A percentile compares a stretch with the other conserved stretches of the same genome.
These are phyloP conservation scores for Podila epicladia DNA, from an alignment of 192 early-diverging fungal species.

Conservation along the genomic window DNA sequence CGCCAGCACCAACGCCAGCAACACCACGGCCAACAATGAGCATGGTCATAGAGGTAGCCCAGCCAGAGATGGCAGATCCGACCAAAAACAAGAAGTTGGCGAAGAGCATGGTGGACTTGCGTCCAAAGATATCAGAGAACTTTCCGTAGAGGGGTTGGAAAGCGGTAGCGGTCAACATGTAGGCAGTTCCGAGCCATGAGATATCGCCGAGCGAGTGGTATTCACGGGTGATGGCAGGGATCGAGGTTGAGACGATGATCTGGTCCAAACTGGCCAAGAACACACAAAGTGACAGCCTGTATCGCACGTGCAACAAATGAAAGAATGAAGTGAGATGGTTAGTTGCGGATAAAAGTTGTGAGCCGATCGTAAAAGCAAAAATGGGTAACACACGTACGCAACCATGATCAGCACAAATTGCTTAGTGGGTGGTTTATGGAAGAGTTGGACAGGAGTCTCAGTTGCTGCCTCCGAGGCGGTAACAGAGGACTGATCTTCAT, in stretches of 20 bases:
- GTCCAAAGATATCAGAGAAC: constrained; percentile 86
- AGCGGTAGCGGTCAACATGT: constrained; percentile 78
- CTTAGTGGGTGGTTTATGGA: constrained; percentile 38
- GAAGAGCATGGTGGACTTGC: constrained; percentile 64
- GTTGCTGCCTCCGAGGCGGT: constrained; percentile 17
- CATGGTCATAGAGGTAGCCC: constrained; percentile 69
- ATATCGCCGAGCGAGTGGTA: constrained; percentile 65
- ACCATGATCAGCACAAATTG: constrained; percentile 47
- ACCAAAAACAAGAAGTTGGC: constrained; percentile 64
- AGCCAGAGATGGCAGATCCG: constrained; percentile 62
- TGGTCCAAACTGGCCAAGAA: constrained; percentile 60
- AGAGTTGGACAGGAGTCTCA: constrained; percentile 6
- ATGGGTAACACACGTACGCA: constrained; percentile 10
- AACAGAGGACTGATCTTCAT: constrained; percentile 27
- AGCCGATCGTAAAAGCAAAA: background rate
- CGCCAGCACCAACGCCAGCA: constrained; percentile 74
- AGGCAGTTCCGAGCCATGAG: constrained; percentile 86
- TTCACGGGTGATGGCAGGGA: constrained; percentile 60
- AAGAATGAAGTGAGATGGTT: background rate
- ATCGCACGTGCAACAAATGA: background rate
- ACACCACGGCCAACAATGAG: constrained; percentile 72
- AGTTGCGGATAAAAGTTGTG: background rate
- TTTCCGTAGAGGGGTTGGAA: constrained; percentile 77
- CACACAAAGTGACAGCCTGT: constrained; percentile 29
- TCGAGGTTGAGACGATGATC: constrained; percentile 64